Percentiles rank a stretch among this genome's conserved stretches.
phyloP scores from a whole-genome alignment of 257 asterid genomes.

The Solanum appendiculatum region DNA sequence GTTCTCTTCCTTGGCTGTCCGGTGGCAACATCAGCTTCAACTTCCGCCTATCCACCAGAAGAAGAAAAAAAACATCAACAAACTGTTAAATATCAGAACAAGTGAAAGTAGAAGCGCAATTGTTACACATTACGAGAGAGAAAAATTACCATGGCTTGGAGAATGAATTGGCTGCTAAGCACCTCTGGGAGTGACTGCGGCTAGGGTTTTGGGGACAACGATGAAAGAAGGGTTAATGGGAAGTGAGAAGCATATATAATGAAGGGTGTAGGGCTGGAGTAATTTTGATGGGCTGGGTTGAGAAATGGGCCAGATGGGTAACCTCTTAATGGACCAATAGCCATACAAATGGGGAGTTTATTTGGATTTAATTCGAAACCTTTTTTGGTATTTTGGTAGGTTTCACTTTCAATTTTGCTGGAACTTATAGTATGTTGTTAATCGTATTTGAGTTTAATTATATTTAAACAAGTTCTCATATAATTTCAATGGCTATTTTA shows the following conservation, averaged over 20 bases:
- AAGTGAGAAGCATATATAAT: background rate
- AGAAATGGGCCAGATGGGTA: background rate
- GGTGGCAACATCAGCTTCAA: slow-evolving; percentile 47
- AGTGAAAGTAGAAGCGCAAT: background rate
- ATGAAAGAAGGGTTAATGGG: background rate
- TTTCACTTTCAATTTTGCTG: background rate
- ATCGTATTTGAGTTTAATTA: background rate
- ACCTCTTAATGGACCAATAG: background rate
- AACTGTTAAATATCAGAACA: background rate
- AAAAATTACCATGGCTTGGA: background rate
- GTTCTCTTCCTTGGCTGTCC: slow-evolving; percentile 79
- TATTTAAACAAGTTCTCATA: background rate
- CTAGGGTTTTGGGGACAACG: background rate
- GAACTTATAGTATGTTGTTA: background rate
- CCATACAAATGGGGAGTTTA: background rate
- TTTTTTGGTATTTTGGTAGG: background rate
- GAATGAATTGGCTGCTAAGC: background rate
- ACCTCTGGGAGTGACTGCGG: background rate
- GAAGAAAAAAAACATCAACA: background rate
- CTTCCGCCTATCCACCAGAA: slow-evolving; percentile 49
- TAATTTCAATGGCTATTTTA: background rate
- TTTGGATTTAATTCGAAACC: background rate
- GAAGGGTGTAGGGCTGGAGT: background rate
- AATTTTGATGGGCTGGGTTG: background rate
- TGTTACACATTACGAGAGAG: background rate